Evolutionary conservation across 768 basidiomycete species (phyloP).

Genomic region (Suillus weaverae): DNA sequence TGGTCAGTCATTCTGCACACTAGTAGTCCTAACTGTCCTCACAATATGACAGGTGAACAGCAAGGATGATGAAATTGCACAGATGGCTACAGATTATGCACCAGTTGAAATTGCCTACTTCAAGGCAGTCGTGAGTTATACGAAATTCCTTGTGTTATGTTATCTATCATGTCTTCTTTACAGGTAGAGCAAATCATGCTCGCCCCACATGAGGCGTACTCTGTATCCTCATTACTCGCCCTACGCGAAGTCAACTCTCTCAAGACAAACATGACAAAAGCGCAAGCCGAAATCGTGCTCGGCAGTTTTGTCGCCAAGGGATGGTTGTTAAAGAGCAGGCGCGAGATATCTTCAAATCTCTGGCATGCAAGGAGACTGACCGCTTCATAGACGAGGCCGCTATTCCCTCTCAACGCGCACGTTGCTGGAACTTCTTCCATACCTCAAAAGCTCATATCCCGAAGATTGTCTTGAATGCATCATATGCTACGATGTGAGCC

Average conservation of each 20-base stretch:
- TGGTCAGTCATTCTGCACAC: slow-evolving; percentile 47
- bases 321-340: slow-evolving; percentile 78
- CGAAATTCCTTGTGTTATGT: not conserved
- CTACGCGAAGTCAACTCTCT: slow-evolving; percentile 66
- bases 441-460: slow-evolving; percentile 71
- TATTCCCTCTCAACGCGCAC: slow-evolving; percentile 78
- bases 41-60: slow-evolving; percentile 61
- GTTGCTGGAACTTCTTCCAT: slow-evolving; percentile 68
- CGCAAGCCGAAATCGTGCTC: slow-evolving; percentile 71
- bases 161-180: slow-evolving; percentile 1
- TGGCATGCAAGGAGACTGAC: not conserved
- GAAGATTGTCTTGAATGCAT: slow-evolving; percentile 73
- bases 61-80: slow-evolving; percentile 79
- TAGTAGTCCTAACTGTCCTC: not conserved
- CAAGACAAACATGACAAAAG: slow-evolving; percentile 67
- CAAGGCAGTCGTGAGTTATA: slow-evolving; percentile 69
- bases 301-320: slow-evolving; percentile 82
- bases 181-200: slow-evolving; percentile 89
- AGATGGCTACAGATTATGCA: slow-evolving; percentile 81
- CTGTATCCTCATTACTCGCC: slow-evolving; percentile 74
- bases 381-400: slow-evolving; percentile 52
- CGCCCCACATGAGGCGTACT: slow-evolving; percentile 72
- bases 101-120: slow-evolving; percentile 81
- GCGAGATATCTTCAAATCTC: slow-evolving; percentile 35
- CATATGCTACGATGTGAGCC: slow-evolving; percentile 65